Base-by-base conservation (phyloP, 345 rosid genomes). In the Citrus glauca region DNA sequence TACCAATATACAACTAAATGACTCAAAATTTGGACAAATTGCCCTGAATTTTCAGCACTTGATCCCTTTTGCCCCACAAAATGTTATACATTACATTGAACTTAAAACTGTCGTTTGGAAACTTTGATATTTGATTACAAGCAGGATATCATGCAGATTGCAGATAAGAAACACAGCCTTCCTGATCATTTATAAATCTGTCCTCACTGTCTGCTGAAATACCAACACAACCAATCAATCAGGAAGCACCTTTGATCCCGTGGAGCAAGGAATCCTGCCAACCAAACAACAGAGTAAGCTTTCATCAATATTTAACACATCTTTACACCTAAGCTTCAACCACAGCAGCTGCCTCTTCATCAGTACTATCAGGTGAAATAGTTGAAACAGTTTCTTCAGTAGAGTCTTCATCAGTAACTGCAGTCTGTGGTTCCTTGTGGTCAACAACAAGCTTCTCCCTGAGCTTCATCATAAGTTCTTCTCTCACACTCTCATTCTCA, bases 271-370 rank as follows among this genome's bases (percentile, higher is more conserved):
- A 69, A 79, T 55, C 22, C 69, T 2, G 35, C 73, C 81, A 71
- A 33, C 71, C 80, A 71, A 33, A 30, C 77, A 66, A 79, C 64
- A 25, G 27, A 25, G 67, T 69, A 10, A 19, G 45, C 56, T 42
- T 64, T 53, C 30, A 45, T 57, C 78, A 32, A 71, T 13, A 24
- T 53, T 59, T 25, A 38, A 14, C 11, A 25, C 22, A 37, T 19
- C 62, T 37, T 14, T 25, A 30, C 14, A 30, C 72, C 81, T 86
- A 90, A 28, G 88, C 92, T 79, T 92, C 91, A 72, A 82, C 89
- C 11, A 89, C 98, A 24, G 87, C 78, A 70, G 77, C 87, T 63
- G 89, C 64, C 82, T 95, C 97, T 86, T 95, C 98, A 78, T 95
- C 96, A 0, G 94, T 88, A 50, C 80, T 77, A 56, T 91, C 89